Evolutionary conservation across 2,329 filamentous ascomycete species (phyloP).

Genomic region (Penicillium sp.): DNA sequence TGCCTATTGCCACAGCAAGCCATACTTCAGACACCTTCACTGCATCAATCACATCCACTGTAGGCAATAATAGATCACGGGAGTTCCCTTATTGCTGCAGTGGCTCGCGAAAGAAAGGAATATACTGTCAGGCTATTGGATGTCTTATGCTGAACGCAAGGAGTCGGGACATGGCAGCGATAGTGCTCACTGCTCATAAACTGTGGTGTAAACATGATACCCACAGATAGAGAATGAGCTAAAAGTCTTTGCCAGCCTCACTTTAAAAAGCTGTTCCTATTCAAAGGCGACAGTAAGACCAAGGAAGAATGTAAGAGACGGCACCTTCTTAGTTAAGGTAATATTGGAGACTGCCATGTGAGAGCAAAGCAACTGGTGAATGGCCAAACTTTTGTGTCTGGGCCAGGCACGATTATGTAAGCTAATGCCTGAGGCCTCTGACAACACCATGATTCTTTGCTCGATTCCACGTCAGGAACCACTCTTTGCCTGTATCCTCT

Average conservation of each 20-base stretch:
- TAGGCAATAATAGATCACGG: no score
- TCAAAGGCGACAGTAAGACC: neutral
- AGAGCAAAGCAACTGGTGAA: neutral
- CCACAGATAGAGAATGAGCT: neutral
- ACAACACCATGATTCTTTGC: slow-evolving; percentile 2
- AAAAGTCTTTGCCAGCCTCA: neutral
- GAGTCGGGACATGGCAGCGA: neutral
- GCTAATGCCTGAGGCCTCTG: slow-evolving; percentile 8
- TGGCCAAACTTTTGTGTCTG: slow-evolving; percentile 2
- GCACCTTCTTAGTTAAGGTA: neutral
- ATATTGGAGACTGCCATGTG: neutral
- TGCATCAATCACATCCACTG: no score
- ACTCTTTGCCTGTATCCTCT: neutral
- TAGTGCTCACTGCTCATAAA: neutral
- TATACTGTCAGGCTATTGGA: no score
- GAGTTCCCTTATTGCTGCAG: no score
- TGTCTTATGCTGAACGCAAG: no score
- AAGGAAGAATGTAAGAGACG: neutral
- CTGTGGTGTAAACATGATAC: neutral
- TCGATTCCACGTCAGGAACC: neutral
- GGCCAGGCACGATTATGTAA: slow-evolving; percentile 9
- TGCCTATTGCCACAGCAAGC: no score
- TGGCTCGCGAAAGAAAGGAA: no score
- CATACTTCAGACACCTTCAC: no score
- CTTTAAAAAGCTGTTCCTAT: neutral